Evolutionary conservation across 306 rosid genomes (phyloP).

Genomic region (Prosopis cineraria): DNA sequence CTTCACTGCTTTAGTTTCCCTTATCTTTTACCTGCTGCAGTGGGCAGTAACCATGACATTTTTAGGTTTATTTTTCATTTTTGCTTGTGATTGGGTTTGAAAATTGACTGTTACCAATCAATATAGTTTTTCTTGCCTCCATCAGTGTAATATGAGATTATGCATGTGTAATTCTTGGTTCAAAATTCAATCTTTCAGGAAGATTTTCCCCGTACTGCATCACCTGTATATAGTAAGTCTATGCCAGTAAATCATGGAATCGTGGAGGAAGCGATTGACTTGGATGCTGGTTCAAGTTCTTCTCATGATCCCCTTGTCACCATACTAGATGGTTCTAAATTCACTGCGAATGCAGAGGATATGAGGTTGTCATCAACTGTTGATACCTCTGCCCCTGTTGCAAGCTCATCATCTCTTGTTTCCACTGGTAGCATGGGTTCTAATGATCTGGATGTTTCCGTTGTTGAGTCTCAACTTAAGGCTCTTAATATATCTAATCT

Average conservation of each 20-base stretch:
- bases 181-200: conserved; percentile 51
- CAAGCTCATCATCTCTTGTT: conserved; percentile 49
- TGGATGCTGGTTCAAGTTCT: conserved; percentile 44
- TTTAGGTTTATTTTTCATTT: conserved; percentile 9
- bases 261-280: conserved; percentile 42
- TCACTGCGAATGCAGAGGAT: conserved; percentile 41
- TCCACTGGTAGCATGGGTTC: conserved; percentile 39
- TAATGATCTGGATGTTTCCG: conserved; percentile 41
- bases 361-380: conserved; percentile 36
- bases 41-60: neutral
- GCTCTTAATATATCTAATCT: conserved; percentile 47
- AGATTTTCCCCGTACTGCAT: conserved; percentile 42
- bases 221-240: conserved; percentile 51
- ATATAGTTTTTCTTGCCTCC: neutral
- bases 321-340: conserved; percentile 26
- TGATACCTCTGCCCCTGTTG: conserved; percentile 36
- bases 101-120: neutral
- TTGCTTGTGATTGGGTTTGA: conserved; percentile 10
- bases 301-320: conserved; percentile 38
- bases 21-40: conserved; percentile 21
- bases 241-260: conserved; percentile 36
- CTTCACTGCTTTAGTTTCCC: neutral
- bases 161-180: conserved; percentile 15
- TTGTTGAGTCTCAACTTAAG: conserved; percentile 53
- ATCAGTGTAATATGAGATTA: conserved; percentile 17